Percentiles rank a stretch among this genome's conserved stretches.
Conservation (phyloP, 768 basidiomycete genomes). For the Boletus edulis region DNA sequence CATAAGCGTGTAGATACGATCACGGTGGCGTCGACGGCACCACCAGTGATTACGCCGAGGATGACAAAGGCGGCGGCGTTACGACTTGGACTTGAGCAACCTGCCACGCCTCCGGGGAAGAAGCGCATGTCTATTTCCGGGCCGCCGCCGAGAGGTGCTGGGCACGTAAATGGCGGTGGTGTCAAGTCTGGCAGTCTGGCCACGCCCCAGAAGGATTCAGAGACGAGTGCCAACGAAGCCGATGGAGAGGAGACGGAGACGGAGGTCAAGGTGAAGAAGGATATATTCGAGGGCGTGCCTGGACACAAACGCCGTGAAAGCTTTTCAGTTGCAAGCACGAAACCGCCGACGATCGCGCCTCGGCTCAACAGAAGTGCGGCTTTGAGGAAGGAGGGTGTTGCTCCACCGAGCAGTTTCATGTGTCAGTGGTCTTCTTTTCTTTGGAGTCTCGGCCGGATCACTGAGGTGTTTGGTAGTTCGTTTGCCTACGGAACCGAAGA, state of each 20-base stretch:
- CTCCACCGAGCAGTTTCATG: constrained; percentile 68
- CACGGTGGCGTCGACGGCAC: constrained; percentile 68
- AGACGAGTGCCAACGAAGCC: constrained; percentile 25
- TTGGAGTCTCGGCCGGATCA: background rate
- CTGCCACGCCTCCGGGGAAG: constrained; percentile 38
- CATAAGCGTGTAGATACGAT: constrained; percentile 74
- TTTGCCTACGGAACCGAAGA: constrained; percentile 38
- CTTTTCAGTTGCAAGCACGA: constrained; percentile 61
- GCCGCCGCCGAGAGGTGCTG: constrained; percentile 8
- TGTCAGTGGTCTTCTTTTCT: constrained; percentile 43
- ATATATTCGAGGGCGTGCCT: constrained; percentile 75
- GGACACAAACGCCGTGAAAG: constrained; percentile 81
- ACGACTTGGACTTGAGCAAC: constrained; percentile 51
- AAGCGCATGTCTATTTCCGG: constrained; percentile 36
- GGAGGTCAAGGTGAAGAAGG: constrained; percentile 32
- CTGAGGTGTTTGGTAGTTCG: constrained; percentile 42
- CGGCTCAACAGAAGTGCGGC: constrained; percentile 44
- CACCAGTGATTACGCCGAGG: constrained; percentile 68
- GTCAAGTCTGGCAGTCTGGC: constrained; percentile 3
- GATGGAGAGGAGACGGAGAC: constrained; percentile 30
- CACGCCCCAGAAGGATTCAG: constrained; percentile 9
- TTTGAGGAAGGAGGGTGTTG: constrained; percentile 43
- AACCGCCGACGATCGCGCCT: constrained; percentile 42
- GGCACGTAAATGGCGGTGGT: background rate
- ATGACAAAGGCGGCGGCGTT: constrained; percentile 77